Evolutionary conservation across 129 eudicot species (phyloP).

Genomic region (Flaveria sonorensis): DNA sequence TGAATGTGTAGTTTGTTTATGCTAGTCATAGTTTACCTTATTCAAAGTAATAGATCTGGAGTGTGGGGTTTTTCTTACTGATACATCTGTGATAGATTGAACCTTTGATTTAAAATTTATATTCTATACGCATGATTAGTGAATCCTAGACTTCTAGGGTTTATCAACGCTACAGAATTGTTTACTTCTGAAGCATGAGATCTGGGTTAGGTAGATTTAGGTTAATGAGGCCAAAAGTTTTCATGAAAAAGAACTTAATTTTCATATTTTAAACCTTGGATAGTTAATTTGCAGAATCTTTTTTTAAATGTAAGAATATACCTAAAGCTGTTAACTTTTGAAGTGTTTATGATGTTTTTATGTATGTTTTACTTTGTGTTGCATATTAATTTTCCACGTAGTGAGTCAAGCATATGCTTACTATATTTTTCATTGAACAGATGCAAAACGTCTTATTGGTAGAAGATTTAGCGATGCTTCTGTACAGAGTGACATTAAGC

Average conservation of each 20-base stretch:
- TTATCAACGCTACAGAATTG: background rate
- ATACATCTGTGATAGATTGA: background rate
- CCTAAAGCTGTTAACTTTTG: background rate
- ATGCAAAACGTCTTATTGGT: constrained; percentile 37
- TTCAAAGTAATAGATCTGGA: background rate
- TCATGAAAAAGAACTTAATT: background rate
- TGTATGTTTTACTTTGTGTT: background rate
- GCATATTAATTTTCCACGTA: background rate
- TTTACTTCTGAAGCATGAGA: background rate
- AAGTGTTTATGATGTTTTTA: background rate
- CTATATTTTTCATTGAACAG: background rate
- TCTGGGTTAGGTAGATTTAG: background rate
- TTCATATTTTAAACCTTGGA: background rate
- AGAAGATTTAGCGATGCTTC: constrained; percentile 32
- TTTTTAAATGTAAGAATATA: too few relatives aligned
- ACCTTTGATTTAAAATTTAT: background rate
- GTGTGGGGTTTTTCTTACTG: background rate
- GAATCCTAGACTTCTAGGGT: background rate
- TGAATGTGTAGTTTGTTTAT: background rate
- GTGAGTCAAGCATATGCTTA: background rate
- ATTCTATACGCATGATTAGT: background rate
- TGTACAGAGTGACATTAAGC: constrained; percentile 32
- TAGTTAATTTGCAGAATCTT: background rate
- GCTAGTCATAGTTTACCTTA: background rate
- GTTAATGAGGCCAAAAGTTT: background rate